phyloP scores from a whole-genome alignment of 768 basidiomycete genomes.

The Lyophyllum semitale region DNA sequence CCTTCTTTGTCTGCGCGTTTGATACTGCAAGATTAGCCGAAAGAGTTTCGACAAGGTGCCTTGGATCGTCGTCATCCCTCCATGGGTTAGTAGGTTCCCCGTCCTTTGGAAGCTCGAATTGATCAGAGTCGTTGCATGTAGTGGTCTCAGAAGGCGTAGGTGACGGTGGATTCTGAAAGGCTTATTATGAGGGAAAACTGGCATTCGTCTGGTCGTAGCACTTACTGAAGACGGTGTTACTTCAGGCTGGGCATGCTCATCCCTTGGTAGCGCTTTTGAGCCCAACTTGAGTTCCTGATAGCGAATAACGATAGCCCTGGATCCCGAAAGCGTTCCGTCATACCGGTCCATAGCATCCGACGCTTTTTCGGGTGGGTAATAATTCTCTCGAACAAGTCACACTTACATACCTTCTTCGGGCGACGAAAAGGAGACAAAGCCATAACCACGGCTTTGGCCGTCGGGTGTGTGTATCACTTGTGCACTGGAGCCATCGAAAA shows the following conservation, averaged over 20 bases:
- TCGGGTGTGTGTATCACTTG: not conserved
- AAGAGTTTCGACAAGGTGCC: not conserved
- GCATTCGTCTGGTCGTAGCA: not conserved
- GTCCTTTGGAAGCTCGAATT: not conserved
- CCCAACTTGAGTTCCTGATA: not conserved
- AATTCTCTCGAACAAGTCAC: not conserved
- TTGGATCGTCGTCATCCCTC: not conserved
- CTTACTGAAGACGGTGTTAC: not conserved
- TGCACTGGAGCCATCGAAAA: not conserved
- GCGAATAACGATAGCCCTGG: not conserved
- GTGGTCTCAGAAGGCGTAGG: not conserved
- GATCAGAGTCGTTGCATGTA: not conserved
- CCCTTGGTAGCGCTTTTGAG: not conserved
- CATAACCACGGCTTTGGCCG: constrained; percentile 3
- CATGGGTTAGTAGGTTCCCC: too few species aligned
- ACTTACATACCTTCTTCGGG: constrained; percentile 5
- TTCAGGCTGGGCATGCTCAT: not conserved
- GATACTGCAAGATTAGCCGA: not conserved
- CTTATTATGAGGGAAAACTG: not conserved
- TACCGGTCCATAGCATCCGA: not conserved
- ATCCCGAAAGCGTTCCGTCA: not conserved
- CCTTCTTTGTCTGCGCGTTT: not conserved
- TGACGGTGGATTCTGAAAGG: not conserved
- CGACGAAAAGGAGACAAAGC: constrained; percentile 5
- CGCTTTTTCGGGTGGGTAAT: not conserved